phyloP scores from a whole-genome alignment of 1,284 basidiomycete genomes.

The Apiotrichum mycotoxinovorans region DNA sequence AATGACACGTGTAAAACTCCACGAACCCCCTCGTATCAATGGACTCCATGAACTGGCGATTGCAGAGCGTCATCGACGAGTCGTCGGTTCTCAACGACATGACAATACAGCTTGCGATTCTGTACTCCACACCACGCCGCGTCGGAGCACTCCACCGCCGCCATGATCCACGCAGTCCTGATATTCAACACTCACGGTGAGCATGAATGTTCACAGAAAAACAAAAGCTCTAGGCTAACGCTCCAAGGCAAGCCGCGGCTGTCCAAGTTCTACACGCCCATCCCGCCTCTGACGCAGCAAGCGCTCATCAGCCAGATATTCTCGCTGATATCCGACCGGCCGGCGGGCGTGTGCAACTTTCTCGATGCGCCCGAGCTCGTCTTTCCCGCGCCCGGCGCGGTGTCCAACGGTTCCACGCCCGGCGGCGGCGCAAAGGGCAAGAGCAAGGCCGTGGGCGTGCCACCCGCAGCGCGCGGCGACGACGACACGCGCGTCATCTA shows the following conservation, averaged over 20 bases:
- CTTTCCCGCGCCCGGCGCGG: constrained; percentile 37
- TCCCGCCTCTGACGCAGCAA: constrained; percentile 66
- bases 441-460: constrained; percentile 17
- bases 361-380: constrained; percentile 81
- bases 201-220: constrained; percentile 32
- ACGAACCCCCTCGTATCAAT: neutral
- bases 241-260: constrained; percentile 85
- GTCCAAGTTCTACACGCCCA: constrained; percentile 91
- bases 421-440: constrained; percentile 13
- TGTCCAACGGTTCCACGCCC: neutral
- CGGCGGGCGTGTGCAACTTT: constrained; percentile 80
- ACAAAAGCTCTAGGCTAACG: constrained; percentile 63
- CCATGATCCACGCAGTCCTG: constrained; percentile 83
- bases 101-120: neutral
- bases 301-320: constrained; percentile 76
- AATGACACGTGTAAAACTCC: constrained; percentile 4
- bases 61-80: neutral
- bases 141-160: neutral
- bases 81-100: neutral
- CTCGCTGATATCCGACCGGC: constrained; percentile 71
- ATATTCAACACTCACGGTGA: constrained; percentile 62
- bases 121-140: neutral
- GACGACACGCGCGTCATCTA: constrained; percentile 54
- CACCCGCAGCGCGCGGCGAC: constrained; percentile 20
- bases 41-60: neutral